These are phyloP conservation scores for Saccharomyces pastorianus DNA, from an alignment of 1,139 yeast species.

Conservation along the genomic window DNA sequence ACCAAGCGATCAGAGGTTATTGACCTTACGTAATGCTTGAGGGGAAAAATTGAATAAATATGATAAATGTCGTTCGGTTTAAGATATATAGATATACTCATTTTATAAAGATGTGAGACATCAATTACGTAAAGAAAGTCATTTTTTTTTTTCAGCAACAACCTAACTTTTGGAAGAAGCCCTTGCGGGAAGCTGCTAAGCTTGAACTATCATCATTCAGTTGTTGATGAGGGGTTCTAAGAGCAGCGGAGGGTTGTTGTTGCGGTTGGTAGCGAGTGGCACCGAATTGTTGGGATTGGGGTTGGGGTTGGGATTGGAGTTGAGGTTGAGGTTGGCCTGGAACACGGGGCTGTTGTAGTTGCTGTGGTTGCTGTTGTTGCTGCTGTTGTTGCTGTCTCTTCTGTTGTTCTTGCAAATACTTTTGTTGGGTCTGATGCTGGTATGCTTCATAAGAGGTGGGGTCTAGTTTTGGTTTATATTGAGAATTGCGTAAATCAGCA, in stretches of 20 bases:
- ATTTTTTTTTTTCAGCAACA: conserved; percentile 28
- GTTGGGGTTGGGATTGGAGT: background rate
- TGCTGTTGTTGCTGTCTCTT: conserved; percentile 16
- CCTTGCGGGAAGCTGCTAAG: conserved; percentile 27
- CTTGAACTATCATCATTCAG: conserved; percentile 23
- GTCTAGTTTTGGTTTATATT: conserved; percentile 18
- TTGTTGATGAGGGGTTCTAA: conserved; percentile 14
- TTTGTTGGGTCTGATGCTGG: conserved; percentile 32
- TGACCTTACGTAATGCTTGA: background rate
- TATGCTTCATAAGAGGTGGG: conserved; percentile 33
- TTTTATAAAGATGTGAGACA: background rate
- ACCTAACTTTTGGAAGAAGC: conserved; percentile 34
- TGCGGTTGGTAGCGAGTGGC: conserved; percentile 14
- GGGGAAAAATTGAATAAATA: background rate
- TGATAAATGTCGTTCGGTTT: background rate
- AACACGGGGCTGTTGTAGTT: conserved; percentile 4
- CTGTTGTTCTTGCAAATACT: conserved; percentile 28
- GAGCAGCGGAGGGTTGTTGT: conserved; percentile 21
- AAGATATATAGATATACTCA: background rate
- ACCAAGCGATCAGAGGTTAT: background rate
- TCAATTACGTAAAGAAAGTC: background rate
- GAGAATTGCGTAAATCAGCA: background rate
- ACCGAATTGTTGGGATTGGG: conserved; percentile 14
- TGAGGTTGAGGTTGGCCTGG: conserved; percentile 16
- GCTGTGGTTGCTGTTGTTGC: conserved; percentile 7